Evolutionary conservation across 139 green algal genomes (phyloP), one percentile per base, ranked within the genome.

Genomic region (Micractinium sp.): DNA sequence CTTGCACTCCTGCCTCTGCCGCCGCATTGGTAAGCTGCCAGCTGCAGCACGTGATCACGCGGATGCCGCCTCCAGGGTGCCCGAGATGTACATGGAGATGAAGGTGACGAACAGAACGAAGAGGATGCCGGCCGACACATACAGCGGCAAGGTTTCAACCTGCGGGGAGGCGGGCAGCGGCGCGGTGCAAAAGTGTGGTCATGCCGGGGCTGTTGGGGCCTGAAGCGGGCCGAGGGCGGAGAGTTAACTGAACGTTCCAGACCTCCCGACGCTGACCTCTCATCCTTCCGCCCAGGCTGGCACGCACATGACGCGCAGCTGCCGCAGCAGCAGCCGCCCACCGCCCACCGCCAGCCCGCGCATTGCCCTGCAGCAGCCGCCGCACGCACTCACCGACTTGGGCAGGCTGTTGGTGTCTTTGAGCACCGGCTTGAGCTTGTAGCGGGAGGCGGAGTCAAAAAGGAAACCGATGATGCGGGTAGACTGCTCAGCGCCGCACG

Each of bases 361-460:
- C n/a, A n/a, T n/a, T n/a, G n/a, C n/a, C n/a, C n/a, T n/a, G n/a
- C n/a, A n/a, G n/a, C n/a, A n/a, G n/a, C n/a, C n/a, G n/a, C n/a
- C n/a, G n/a, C n/a, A n/a, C n/a, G n/a, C n/a, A 15, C 73, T 78
- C 73, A 78, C 73, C 73, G 73, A 78, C 9, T 41, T 78, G 73
- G 73, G 73, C 15, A 78, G n/a, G n/a, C 73, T 78, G 73, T 15
- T 78, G 73, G n/a, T 41, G 73, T 78, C 73, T n/a, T 78, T 78
- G 73, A 78, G 73, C 73, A 78, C 73, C 12, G 73, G 73, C n/a
- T 78, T 78, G 31, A 78, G 73, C 73, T 78, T 78, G 73, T 78
- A 78, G n/a, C 73, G 73, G n/a, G 22, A 36, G 9, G 22, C 73
- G 14, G 73, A 78, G 73, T 78, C 73, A 33, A 78, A 78, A n/a